Evolutionary conservation across 1,284 basidiomycete species (phyloP).

Genomic region (Apiotrichum laibachii): DNA sequence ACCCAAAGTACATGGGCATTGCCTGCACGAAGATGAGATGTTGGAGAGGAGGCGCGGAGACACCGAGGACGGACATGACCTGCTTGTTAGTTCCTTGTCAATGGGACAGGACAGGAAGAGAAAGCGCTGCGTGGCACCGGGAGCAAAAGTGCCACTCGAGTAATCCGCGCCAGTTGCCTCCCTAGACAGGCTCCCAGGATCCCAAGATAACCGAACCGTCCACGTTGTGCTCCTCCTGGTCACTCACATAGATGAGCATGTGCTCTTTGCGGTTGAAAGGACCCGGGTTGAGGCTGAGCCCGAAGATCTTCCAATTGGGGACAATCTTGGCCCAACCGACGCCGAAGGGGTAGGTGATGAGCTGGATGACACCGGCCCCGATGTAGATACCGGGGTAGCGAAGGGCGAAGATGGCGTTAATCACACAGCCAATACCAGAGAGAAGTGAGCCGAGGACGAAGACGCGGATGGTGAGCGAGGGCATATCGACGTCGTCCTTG

Average conservation of each 20-base stretch:
- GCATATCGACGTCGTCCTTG: constrained; percentile 72
- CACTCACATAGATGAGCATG: constrained; percentile 33
- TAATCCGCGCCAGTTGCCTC: too few relatives aligned
- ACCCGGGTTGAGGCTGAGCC: constrained; percentile 47
- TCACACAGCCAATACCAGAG: constrained; percentile 59
- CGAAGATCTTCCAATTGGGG: constrained; percentile 31
- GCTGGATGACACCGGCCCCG: constrained; percentile 35
- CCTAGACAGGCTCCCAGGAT: too few relatives aligned
- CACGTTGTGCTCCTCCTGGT: too few relatives aligned
- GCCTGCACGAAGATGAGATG: constrained; percentile 58
- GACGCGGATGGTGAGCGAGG: constrained; percentile 77
- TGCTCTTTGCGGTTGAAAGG: constrained; percentile 55
- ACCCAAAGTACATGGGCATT: constrained; percentile 26
- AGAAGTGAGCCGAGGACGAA: constrained; percentile 63
- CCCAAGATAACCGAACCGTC: too few relatives aligned
- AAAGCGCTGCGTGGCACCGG: too few relatives aligned
- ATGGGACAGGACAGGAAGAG: too few relatives aligned
- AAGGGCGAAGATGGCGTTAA: constrained; percentile 60
- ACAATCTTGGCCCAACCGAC: constrained; percentile 25
- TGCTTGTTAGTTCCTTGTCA: too few relatives aligned
- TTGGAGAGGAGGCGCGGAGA: constrained; percentile 55
- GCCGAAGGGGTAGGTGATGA: constrained; percentile 39
- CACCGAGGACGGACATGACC: constrained; percentile 36
- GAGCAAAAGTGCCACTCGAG: too few relatives aligned
- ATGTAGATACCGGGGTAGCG: constrained; percentile 39